Evolutionary conservation across 179 eudicot genomes (phyloP).

Genomic region (Sideroxylon spinosum): DNA sequence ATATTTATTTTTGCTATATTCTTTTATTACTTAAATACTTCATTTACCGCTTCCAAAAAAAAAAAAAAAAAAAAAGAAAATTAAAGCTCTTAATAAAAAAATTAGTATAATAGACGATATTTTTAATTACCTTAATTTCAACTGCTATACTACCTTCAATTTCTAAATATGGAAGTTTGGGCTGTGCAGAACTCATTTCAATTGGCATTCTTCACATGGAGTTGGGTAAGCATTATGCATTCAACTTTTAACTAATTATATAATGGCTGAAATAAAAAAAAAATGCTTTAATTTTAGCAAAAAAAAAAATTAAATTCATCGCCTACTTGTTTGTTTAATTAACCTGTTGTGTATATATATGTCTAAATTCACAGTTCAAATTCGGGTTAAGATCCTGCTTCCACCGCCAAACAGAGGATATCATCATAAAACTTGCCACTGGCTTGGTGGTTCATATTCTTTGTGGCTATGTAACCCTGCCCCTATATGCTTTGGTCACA

Average conservation of each 20-base stretch:
- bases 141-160: background rate
- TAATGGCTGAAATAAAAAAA: background rate
- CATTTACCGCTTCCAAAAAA: too few species aligned
- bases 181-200: conserved; percentile 48
- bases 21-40: too few species aligned
- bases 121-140: too few species aligned
- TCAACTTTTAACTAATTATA: background rate
- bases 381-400: conserved; percentile 44
- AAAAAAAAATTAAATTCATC: background rate
- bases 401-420: conserved; percentile 32
- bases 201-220: conserved; percentile 47
- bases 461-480: conserved; percentile 44
- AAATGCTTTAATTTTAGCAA: background rate
- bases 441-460: conserved; percentile 35
- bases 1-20: too few species aligned
- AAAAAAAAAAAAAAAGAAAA: too few species aligned
- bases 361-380: conserved; percentile 23
- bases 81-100: too few species aligned
- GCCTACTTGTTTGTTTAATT: background rate
- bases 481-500: conserved; percentile 40
- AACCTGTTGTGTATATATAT: background rate
- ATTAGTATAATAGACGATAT: too few species aligned
- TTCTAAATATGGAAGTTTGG: background rate
- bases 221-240: conserved; percentile 39
- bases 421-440: conserved; percentile 29